A percentile compares a stretch with the other conserved stretches of the same genome.
Conservation (phyloP, 2,329 filamentous ascomycete genomes). For the Claviceps capensis region DNA sequence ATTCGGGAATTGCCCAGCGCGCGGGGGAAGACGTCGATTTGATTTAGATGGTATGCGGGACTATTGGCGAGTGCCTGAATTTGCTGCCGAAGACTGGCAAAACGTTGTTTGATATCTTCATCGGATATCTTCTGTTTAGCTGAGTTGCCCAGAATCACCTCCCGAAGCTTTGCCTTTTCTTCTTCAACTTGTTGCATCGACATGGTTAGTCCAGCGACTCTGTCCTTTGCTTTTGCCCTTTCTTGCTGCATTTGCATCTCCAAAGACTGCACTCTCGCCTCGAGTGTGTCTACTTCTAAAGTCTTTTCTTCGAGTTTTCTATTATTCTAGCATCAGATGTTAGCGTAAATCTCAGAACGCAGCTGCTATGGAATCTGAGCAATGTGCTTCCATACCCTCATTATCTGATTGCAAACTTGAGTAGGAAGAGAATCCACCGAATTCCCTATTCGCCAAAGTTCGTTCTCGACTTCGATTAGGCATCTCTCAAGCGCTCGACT, state of each 20-base stretch:
- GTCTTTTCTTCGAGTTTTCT: background rate
- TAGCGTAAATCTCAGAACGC: background rate
- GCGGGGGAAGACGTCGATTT: background rate
- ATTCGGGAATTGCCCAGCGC: background rate
- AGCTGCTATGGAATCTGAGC: background rate
- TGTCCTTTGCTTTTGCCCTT: too few relatives aligned
- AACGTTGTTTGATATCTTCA: background rate
- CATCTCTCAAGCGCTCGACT: too few relatives aligned
- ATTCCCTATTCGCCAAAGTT: too few relatives aligned
- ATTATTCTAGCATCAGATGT: background rate
- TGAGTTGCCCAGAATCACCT: background rate
- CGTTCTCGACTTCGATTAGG: rapidly evolving
- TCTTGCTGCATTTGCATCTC: background rate
- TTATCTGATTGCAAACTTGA: too few relatives aligned
- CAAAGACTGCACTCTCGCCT: background rate
- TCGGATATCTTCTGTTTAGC: background rate
- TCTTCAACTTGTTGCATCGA: background rate
- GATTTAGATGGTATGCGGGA: background rate
- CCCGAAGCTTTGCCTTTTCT: background rate
- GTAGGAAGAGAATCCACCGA: too few relatives aligned
- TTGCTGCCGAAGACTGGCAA: background rate
- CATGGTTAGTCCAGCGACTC: too few relatives aligned
- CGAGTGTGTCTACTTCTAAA: background rate
- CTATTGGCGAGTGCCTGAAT: background rate
- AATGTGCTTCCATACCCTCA: too few relatives aligned